Conservation (phyloP, 148 eudicot genomes). For the Beta vulgaris region DNA sequence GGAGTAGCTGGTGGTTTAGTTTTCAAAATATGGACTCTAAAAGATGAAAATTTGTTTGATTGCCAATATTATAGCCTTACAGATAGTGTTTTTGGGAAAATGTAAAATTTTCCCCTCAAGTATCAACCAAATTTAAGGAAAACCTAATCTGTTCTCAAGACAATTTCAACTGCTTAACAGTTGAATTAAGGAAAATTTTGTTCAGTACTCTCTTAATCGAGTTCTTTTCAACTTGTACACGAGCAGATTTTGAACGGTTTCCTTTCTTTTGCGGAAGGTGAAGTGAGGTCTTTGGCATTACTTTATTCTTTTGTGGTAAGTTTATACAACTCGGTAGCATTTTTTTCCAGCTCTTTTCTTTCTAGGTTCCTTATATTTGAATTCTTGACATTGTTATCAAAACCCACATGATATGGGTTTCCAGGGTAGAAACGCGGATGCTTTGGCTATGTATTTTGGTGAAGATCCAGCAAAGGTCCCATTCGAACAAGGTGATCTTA, state of each 20-base stretch:
- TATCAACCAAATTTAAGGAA: neutral
- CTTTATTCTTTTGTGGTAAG: slow-evolving; percentile 86
- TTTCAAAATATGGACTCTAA: neutral
- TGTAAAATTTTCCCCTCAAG: neutral
- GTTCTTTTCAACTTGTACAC: slow-evolving; percentile 11
- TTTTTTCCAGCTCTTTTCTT: no score
- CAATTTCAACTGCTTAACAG: neutral
- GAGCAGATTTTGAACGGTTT: slow-evolving; percentile 65
- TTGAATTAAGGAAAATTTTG: neutral
- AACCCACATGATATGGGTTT: slow-evolving; percentile 15
- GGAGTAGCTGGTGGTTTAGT: no score
- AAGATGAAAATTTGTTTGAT: no score
- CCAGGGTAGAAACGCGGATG: slow-evolving; percentile 89
- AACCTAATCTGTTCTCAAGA: neutral
- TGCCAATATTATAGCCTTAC: no score
- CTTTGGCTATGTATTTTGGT: slow-evolving; percentile 82
- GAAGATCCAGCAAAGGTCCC: slow-evolving; percentile 94
- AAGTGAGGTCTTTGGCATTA: slow-evolving; percentile 74
- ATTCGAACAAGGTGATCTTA: slow-evolving; percentile 78
- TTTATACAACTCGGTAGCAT: slow-evolving; percentile 14
- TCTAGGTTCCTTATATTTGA: no score
- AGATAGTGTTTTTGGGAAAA: neutral
- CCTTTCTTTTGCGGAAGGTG: slow-evolving; percentile 73
- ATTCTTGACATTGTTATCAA: no score
- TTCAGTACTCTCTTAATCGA: slow-evolving; percentile 10